Evolutionary conservation across 108 stramenopile genomes (phyloP).

Genomic region (Nannochloropsis gaditana): DNA sequence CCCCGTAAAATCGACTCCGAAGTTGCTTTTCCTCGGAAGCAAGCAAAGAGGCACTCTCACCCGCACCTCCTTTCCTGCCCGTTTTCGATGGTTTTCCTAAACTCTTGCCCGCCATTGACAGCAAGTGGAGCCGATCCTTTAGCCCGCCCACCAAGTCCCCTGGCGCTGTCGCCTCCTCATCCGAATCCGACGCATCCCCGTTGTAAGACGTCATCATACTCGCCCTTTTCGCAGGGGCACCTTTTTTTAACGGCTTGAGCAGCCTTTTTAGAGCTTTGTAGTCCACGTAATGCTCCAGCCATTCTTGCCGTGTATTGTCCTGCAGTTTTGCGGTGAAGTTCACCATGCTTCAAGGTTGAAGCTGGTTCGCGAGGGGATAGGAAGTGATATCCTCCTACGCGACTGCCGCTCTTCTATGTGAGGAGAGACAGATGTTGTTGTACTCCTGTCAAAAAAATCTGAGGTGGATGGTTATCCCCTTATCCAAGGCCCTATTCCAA

Average conservation of each 20-base stretch:
- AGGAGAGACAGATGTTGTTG: too few species aligned
- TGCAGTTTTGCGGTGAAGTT: constrained; percentile 30
- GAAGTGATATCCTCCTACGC: too few species aligned
- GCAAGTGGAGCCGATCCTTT: background rate
- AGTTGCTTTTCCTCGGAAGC: background rate
- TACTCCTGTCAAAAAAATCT: too few species aligned
- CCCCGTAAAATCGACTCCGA: background rate
- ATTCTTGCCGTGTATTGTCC: constrained; percentile 23
- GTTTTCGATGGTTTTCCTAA: background rate
- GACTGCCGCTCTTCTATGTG: too few species aligned
- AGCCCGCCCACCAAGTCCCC: background rate
- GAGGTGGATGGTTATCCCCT: too few species aligned
- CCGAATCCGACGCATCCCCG: background rate
- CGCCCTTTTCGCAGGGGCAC: background rate
- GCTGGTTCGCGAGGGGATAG: too few species aligned
- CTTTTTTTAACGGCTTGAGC: constrained; percentile 22
- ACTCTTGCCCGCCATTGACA: background rate
- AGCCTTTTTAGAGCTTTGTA: constrained; percentile 29
- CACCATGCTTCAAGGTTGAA: constrained; percentile 25
- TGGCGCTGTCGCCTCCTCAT: background rate
- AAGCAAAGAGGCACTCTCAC: background rate
- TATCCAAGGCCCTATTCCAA: too few species aligned
- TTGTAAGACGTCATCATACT: background rate
- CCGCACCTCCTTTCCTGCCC: background rate
- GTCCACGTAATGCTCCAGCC: constrained; percentile 31